Conservation (phyloP, 2,329 filamentous ascomycete genomes). For the Elsinoe australis region DNA sequence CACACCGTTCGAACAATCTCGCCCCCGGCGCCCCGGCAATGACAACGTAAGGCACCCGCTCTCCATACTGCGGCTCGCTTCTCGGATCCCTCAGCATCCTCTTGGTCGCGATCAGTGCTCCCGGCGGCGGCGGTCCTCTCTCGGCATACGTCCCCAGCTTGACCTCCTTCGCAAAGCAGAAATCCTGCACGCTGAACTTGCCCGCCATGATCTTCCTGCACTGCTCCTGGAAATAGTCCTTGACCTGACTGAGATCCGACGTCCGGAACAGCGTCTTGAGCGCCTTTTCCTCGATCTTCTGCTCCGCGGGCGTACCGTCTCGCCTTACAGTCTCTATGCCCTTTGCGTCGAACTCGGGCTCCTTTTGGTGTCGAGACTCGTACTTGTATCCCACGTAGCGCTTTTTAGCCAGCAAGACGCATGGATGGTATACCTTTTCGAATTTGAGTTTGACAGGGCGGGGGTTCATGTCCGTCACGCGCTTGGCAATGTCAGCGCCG, state of each 20-base stretch:
- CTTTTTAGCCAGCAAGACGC: constrained; percentile 90
- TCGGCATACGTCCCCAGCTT: constrained; percentile 82
- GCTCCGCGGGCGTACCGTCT: constrained; percentile 89
- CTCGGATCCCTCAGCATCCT: constrained; percentile 81
- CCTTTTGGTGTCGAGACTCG: constrained; percentile 64
- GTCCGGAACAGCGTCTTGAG: constrained; percentile 80
- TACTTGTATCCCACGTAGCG: constrained; percentile 98
- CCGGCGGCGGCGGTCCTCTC: constrained; percentile 70
- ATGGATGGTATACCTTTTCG: constrained; percentile 96
- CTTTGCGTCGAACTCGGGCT: constrained; percentile 92
- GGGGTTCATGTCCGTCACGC: constrained; percentile 83
- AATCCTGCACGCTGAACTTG: constrained; percentile 83
- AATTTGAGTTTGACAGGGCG: constrained; percentile 93
- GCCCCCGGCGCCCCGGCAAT: constrained; percentile 80
- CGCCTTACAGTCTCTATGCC: constrained; percentile 95
- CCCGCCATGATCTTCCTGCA: constrained; percentile 90
- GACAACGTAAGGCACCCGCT: constrained; percentile 91
- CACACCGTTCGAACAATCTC: constrained; percentile 78
- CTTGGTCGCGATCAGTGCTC: constrained; percentile 78
- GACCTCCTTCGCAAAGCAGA: constrained; percentile 91
- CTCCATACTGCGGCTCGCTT: constrained; percentile 86
- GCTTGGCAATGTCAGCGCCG: constrained; percentile 81
- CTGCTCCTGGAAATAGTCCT: constrained; percentile 80
- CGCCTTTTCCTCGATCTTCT: constrained; percentile 92
- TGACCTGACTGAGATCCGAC: constrained; percentile 79